Evolutionary conservation across 345 rosid species (phyloP), one percentile per base, ranked within the genome.

Genomic region (Pseudoturritis turrita): DNA sequence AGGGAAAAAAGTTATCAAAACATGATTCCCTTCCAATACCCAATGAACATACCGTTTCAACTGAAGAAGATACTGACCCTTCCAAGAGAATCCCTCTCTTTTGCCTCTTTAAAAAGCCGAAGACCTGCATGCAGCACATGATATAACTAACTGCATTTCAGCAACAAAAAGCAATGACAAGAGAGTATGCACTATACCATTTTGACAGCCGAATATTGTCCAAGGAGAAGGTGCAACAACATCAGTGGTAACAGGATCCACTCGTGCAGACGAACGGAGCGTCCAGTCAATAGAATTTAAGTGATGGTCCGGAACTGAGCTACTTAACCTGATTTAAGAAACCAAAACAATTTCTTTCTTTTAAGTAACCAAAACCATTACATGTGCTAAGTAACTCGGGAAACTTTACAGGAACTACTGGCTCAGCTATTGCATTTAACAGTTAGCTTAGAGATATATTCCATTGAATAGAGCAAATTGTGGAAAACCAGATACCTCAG

Each of bases 121-220:
- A 93, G 84, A 70, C 98, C 98, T 93, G 74, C 78, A 82, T 62
- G 62, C 64, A 45, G 60, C 52, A 61, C 52, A 64, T 35, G 33
- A 47, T 43, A 18, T 19, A 36, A 69, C 58, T 4, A 69, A 41
- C n/a, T 55, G 9, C 23, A 21, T 46, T 62, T 22, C 37, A 69
- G 28, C 36, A 23, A 45, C 11, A 45, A 14, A 23, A 75, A 43
- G 3, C 17, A 56, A 56, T n/a, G 12, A 47, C 4, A 62, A 8
- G 11, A 14, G 15, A 43, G 37, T 33, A 45, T 76, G 25, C 33
- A 68, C 41, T 68, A 50, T 81, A 85, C 98, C 96, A 82, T 93
- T 90, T 60, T 93, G 98, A 83, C 97, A 90, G 33, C 96, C 96
- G 53, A 93, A 89, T 60, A 93, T 93, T 44, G 96, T 89, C 98